These are phyloP conservation scores for Hippophae rhamnoides DNA, from an alignment of 306 rosid genomes.

Conservation along the genomic window DNA sequence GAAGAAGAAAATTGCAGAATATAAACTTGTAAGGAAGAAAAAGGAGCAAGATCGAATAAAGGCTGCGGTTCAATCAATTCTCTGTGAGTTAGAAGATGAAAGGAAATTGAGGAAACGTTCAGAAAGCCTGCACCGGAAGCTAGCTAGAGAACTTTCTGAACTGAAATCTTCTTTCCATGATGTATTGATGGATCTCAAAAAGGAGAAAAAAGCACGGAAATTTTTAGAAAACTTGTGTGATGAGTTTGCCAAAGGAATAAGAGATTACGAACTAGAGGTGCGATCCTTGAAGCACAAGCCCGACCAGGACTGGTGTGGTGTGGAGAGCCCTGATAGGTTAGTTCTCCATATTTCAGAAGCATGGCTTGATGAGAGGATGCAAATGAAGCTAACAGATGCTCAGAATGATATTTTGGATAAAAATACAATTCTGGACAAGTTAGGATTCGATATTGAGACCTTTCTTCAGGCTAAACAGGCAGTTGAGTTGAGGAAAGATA, in stretches of 20 bases:
- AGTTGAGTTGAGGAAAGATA: constrained; percentile 24
- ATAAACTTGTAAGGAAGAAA: constrained; percentile 31
- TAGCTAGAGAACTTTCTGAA: constrained; percentile 51
- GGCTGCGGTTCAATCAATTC: constrained; percentile 31
- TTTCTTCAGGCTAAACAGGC: constrained; percentile 61
- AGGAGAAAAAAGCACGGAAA: constrained; percentile 60
- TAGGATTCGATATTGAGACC: constrained; percentile 62
- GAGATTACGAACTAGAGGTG: constrained; percentile 56
- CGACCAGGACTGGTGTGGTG: constrained; percentile 28
- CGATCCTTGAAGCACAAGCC: constrained; percentile 35
- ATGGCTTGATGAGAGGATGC: constrained; percentile 82
- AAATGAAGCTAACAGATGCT: constrained; percentile 42
- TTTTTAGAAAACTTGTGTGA: constrained; percentile 71
- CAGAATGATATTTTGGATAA: constrained; percentile 27
- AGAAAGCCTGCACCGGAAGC: constrained; percentile 52
- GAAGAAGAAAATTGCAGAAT: constrained; percentile 29
- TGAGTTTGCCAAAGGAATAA: constrained; percentile 72
- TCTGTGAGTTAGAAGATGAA: constrained; percentile 56
- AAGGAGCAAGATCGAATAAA: constrained; percentile 31
- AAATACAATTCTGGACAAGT: constrained; percentile 53
- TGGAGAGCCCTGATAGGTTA: constrained; percentile 32
- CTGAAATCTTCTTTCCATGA: constrained; percentile 42
- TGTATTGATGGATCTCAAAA: constrained; percentile 50
- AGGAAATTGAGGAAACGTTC: constrained; percentile 52
- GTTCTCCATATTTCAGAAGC: constrained; percentile 76